A percentile compares a stretch with the other conserved stretches of the same genome.
Evolutionary conservation across 192 early-diverging fungal genomes (phyloP).

Genomic region (Coemansia sp.): DNA sequence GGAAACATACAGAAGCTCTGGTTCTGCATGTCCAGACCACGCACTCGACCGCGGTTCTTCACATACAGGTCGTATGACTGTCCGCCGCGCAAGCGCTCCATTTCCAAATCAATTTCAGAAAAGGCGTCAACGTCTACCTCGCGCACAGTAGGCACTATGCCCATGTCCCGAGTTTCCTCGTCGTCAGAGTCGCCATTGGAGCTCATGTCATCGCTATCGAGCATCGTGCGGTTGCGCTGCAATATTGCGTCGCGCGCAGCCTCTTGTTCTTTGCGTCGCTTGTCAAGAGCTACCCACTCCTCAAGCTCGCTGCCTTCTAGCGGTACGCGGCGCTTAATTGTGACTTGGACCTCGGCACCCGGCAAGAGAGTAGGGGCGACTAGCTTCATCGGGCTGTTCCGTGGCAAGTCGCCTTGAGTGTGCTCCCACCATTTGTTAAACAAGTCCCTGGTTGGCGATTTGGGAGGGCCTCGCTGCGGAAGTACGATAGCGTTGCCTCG

Average conservation of each 20-base stretch:
- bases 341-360: conserved; percentile 28
- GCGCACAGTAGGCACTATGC: conserved; percentile 55
- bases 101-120: conserved; percentile 50
- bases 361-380: conserved; percentile 27
- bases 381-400: conserved; percentile 7
- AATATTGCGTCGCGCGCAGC: conserved; percentile 67
- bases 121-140: conserved; percentile 47
- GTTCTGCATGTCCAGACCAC: conserved; percentile 72
- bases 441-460: conserved; percentile 63
- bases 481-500: conserved; percentile 67
- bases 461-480: conserved; percentile 72
- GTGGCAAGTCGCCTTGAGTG: conserved; percentile 13
- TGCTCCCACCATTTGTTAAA: conserved; percentile 53
- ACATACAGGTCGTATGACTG: conserved; percentile 81
- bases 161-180: conserved; percentile 18
- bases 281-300: conserved; percentile 61
- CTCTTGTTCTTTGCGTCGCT: conserved; percentile 66
- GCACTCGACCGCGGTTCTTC: conserved; percentile 67
- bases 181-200: conserved; percentile 36
- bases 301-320: conserved; percentile 86
- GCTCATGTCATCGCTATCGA: conserved; percentile 74
- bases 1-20: conserved; percentile 90
- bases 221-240: conserved; percentile 62
- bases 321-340: conserved; percentile 62
- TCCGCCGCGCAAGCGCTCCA: conserved; percentile 49